Conservation (phyloP, 2,329 filamentous ascomycete genomes). For the Sclerotinia minor region DNA sequence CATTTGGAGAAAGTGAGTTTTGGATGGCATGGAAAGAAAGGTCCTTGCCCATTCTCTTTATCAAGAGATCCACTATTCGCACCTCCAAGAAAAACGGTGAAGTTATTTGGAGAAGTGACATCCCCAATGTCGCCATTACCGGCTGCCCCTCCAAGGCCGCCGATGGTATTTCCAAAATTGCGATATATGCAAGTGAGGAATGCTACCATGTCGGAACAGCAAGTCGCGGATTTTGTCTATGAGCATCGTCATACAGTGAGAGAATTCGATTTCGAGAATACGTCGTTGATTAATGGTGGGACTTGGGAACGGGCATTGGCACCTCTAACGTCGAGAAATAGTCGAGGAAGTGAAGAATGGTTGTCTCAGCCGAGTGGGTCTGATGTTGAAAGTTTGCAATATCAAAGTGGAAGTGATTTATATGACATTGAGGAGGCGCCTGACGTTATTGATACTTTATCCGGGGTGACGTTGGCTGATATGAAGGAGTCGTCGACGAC, state of each 20-base stretch:
- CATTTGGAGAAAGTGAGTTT: slow-evolving; percentile 71
- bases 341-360: slow-evolving; percentile 44
- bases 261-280: slow-evolving; percentile 79
- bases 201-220: slow-evolving; percentile 66
- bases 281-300: slow-evolving; percentile 65
- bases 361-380: slow-evolving; percentile 43
- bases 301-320: slow-evolving; percentile 83
- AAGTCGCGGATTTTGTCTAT: slow-evolving; percentile 68
- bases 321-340: slow-evolving; percentile 55
- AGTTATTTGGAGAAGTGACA: slow-evolving; percentile 65
- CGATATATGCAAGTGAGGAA: slow-evolving; percentile 72
- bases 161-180: slow-evolving; percentile 67
- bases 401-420: slow-evolving; percentile 33
- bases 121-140: slow-evolving; percentile 64
- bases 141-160: slow-evolving; percentile 51
- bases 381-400: slow-evolving; percentile 33
- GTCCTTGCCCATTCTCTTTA: slow-evolving; percentile 73
- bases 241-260: slow-evolving; percentile 66
- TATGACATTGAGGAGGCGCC: slow-evolving; percentile 33
- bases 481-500: slow-evolving; percentile 35
- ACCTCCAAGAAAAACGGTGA: slow-evolving; percentile 53
- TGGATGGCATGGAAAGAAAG: slow-evolving; percentile 71
- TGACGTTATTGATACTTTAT: slow-evolving; percentile 34
- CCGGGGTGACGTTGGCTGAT: slow-evolving; percentile 25
- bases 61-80: slow-evolving; percentile 64